Conservation (phyloP, 2,329 filamentous ascomycete genomes). For the Phoma sp. region DNA sequence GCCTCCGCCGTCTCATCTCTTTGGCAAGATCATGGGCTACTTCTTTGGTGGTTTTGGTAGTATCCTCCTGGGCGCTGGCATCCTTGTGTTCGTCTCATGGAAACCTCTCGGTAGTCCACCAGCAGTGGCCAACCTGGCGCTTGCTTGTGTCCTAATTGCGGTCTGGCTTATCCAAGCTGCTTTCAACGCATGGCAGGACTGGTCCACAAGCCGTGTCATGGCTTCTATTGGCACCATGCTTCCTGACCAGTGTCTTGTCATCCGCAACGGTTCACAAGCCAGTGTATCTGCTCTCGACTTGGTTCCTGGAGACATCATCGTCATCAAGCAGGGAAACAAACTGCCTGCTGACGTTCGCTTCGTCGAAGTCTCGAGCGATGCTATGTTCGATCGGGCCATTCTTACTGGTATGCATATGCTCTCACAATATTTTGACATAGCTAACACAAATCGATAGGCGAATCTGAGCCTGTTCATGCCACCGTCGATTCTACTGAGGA, state of each 20-base stretch:
- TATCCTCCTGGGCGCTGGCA: conserved; percentile 69
- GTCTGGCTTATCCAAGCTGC: conserved; percentile 67
- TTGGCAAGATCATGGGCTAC: conserved; percentile 68
- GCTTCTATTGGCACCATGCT: conserved; percentile 80
- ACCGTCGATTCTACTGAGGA: conserved; percentile 67
- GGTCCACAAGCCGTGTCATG: conserved; percentile 79
- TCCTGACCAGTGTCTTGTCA: conserved; percentile 71
- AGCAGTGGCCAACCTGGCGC: conserved; percentile 70
- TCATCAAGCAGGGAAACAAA: conserved; percentile 74
- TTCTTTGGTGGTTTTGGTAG: conserved; percentile 80
- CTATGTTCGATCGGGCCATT: conserved; percentile 75
- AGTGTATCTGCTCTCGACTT: conserved; percentile 64
- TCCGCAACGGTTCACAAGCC: conserved; percentile 63
- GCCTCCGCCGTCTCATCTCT: conserved; percentile 65
- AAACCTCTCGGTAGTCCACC: conserved; percentile 76
- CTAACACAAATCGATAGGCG: conserved; percentile 52
- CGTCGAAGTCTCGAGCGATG: conserved; percentile 70
- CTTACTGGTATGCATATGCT: conserved; percentile 61
- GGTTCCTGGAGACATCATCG: conserved; percentile 73
- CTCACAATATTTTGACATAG: not conserved
- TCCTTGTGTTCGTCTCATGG: conserved; percentile 80
- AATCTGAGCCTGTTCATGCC: conserved; percentile 69
- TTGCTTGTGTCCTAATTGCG: conserved; percentile 73
- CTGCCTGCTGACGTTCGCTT: conserved; percentile 76
- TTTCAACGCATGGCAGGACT: conserved; percentile 70